Base-by-base conservation (phyloP, 345 rosid species). In the Linum lewisii region DNA sequence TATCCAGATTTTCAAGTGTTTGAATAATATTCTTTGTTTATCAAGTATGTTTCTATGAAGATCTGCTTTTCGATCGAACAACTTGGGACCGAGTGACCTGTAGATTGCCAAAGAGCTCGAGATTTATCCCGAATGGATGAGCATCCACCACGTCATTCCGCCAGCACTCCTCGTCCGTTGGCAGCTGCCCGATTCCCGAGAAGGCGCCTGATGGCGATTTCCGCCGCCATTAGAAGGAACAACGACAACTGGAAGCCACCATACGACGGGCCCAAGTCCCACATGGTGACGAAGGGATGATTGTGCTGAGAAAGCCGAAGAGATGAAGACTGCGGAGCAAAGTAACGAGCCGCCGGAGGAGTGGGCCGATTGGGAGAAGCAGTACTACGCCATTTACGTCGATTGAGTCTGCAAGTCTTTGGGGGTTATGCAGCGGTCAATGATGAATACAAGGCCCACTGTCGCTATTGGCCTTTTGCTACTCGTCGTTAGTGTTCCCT, bases 301-400 rank as follows among this genome's bases (percentile, higher is more conserved):
- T 81, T 22, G 81, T 82, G 18, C 74, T 82, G 0, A 65, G 91
- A 63, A 80, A 75, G 58, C 75, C 36, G 85, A 73, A 42, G 85
- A 80, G 71, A 72, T 70, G 79, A 80, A 82, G 79, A 75, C 75
- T 85, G 65, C 59, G 9, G 93, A 88, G 80, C 63, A 81, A 54
- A 81, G 79, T 69, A 75, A 83, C 58, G 83, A 85, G 77, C 82
- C 90, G 9, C 86, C 90, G 4, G 50, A 72, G 18, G 69, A 80
- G 6, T 83, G 96, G 96, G 77, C 76, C 81, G 79, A 74, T 2
- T 88, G 90, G 90, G 90, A 88, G 80, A 83, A 85, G 38, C 84
- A 73, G 13, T 80, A 58, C 25, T 83, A 72, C 42, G 63, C 66
- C 22, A 58, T 58, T 55, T 88, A 83, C 51, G 79, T 78, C 65